phyloP scores from a whole-genome alignment of 306 rosid species.

The Medicago lupulina region DNA sequence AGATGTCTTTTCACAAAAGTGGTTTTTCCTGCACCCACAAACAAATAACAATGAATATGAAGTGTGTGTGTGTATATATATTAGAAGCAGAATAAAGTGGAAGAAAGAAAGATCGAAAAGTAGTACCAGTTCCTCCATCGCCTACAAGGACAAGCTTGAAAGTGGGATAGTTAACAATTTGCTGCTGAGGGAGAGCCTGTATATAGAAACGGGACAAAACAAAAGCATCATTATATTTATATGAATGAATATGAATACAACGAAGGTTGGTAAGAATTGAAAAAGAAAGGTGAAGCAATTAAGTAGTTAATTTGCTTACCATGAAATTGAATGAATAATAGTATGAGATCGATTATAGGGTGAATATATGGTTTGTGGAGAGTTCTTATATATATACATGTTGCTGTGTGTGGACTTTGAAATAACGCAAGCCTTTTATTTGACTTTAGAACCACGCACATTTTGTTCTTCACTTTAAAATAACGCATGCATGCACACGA shows the following conservation, averaged over 20 bases:
- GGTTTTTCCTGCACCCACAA: conserved; percentile 64
- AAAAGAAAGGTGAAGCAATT: too few relatives aligned
- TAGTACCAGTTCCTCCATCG: conserved; percentile 82
- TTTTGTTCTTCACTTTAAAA: too few relatives aligned
- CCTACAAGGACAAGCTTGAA: conserved; percentile 90
- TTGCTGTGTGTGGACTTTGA: neutral
- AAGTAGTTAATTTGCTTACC: neutral
- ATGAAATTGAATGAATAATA: neutral
- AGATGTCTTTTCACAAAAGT: conserved; percentile 84
- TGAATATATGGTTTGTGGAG: neutral
- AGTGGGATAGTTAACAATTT: conserved; percentile 78
- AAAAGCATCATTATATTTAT: too few relatives aligned
- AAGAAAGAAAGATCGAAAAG: neutral
- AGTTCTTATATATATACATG: neutral
- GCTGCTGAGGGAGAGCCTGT: conserved; percentile 79
- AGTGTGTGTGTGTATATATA: too few relatives aligned
- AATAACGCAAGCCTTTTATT: neutral
- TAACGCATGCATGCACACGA: too few relatives aligned
- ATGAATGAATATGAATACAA: neutral
- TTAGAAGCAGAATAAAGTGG: too few relatives aligned
- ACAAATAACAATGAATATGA: neutral
- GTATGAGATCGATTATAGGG: neutral
- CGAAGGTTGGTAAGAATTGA: too few relatives aligned
- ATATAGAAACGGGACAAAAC: neutral
- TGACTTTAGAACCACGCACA: neutral